Base-by-base conservation (phyloP, 208 protist genomes). In the Borovskyia barvae region DNA sequence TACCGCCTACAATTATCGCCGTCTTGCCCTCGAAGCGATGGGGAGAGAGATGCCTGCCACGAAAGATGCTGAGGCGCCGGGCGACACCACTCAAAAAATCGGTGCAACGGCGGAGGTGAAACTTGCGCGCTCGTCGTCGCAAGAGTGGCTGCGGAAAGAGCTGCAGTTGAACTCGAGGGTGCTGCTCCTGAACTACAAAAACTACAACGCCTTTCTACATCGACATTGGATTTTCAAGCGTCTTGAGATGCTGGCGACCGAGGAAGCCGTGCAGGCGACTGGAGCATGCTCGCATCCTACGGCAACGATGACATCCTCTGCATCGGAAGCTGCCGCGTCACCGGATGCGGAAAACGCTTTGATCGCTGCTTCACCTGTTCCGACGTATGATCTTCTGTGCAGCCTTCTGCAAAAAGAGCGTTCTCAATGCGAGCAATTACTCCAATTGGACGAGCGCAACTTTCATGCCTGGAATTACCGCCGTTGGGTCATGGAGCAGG, bases 391-490 rank as follows among this genome's bases (percentile, higher is more conserved):
- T 20, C 25, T 76, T 9, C 62, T 76, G 11, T 50, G 62, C 9
- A 53, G 54, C 39, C 51, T 80, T 0, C 58, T 96, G 17, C 42
- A 56, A 3, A 88, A 75, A 43, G 85, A 96, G 48, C 72, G 77
- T 19, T 50, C 60, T 8, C 76, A 92, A 60, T 90, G 83, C 33
- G 82, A 93, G 52, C 32, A 66, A 62, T 67, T 94, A 33, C 72
- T 96, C 24, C 63, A 78, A 33, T 41, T 84, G 9, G 90, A 96
- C 48, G 90, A 94, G 70, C 85, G 90, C 39, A 96, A 96, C 66
- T 96, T 96, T 55, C 90, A 96, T 65, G 80, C 67, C 0, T 96
- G 90, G 88, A 90, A 90, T 41, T 88, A 94, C 57, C 83, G 90
- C 1, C 80, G 85, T 3, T 91, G 82, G 75, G 68, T 78, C 12